Conservation (phyloP, 192 early-diverging fungal species). For the Phycomyces blakesleeanus region DNA sequence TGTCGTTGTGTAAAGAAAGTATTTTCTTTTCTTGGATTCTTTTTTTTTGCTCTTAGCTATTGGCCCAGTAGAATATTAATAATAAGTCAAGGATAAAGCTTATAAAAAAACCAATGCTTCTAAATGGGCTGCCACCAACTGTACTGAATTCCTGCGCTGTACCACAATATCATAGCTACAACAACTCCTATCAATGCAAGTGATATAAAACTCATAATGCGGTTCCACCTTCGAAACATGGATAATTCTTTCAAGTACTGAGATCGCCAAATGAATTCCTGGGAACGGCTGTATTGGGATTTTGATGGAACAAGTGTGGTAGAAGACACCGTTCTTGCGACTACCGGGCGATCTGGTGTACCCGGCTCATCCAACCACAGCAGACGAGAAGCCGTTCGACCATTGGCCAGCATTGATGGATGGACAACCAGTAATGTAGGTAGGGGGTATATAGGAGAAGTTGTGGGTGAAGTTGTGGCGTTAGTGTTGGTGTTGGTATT, state of each 20-base stretch:
- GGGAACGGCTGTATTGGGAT: not conserved
- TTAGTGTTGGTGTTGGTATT: too few relatives aligned
- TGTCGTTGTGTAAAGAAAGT: too few relatives aligned
- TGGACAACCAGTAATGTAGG: slow-evolving; percentile 6
- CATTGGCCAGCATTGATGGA: slow-evolving; percentile 18
- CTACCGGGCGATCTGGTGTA: not conserved
- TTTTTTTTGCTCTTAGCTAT: too few relatives aligned
- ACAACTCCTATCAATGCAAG: slow-evolving; percentile 3
- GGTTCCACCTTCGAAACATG: slow-evolving; percentile 1
- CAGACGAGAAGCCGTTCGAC: slow-evolving; percentile 1
- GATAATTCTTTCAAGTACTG: not conserved
- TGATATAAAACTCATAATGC: slow-evolving; percentile 6
- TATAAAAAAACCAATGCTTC: too few relatives aligned
- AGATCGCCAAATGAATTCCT: not conserved
- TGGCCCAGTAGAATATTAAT: too few relatives aligned
- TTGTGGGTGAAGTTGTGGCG: too few relatives aligned
- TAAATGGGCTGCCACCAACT: not conserved
- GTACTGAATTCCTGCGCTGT: not conserved
- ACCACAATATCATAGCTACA: slow-evolving; percentile 10
- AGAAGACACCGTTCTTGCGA: not conserved
- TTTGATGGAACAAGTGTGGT: not conserved
- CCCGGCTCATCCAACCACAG: slow-evolving; percentile 7
- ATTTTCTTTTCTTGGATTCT: too few relatives aligned
- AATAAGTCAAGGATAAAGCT: too few relatives aligned
- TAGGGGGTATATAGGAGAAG: not conserved